Base-by-base conservation (phyloP, 2,329 filamentous ascomycete species). In the Alternaria angustiovoidea region DNA sequence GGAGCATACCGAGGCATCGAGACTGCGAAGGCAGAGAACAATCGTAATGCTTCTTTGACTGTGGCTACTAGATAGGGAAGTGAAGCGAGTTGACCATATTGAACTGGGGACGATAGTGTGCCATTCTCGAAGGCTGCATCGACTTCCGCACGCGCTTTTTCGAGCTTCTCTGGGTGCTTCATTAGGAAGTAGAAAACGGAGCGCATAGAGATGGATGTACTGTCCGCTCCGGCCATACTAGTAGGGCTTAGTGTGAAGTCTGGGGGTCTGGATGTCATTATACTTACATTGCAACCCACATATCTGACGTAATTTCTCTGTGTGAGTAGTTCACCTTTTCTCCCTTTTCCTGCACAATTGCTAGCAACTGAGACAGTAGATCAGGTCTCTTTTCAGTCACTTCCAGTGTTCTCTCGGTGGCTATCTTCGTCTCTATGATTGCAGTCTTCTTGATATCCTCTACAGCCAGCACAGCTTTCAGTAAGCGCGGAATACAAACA, bases 1-100 rank as follows among this genome's bases (percentile, higher is more conserved):
- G 91, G 91, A 0, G 91, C 89, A 47, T 93, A 82, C 54, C 92
- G 85, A 76, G 93, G 91, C 43, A 93, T 81, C 0, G 88, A 87
- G 8, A 93, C 80, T 0, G 90, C 91, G 0, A 89, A 85, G 0
- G 91, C 89, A 0, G 91, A 91, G 74, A 93, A 90, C 67, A 92
- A 75, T 7, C 91, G 86, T 78, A 93, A 91, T 5, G 88, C 86
- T 76, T 95, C 92, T 72, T 93, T 91, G 68, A 94, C 85, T 54
- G 88, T 88, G 3, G 91, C 91, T 69, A 92, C 89, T 2, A 94
- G 85, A 74, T 94, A 94, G 0, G 87, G 86, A 5, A 94, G 82
- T 53, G 85, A 85, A 75, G 91, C 88, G 48, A 83, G 84, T 74
- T 93, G 64, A 7, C 34, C 41, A 26, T 70, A 63, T 24, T 57